Conservation (phyloP, 2,329 filamentous ascomycete species). For the Hirsutella minnesotensis region DNA sequence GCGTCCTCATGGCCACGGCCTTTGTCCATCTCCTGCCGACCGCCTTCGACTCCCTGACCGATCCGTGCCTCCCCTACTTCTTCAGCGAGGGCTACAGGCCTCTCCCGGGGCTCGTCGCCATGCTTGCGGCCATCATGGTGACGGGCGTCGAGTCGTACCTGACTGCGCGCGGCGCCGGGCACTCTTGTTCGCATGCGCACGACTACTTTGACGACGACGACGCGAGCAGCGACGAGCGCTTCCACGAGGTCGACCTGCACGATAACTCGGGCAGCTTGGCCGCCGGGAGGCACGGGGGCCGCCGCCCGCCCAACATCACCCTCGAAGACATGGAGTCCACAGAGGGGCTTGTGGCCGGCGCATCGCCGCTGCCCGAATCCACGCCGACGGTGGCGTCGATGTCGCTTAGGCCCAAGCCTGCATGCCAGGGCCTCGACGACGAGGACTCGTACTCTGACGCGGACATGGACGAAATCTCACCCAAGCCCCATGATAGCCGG, state of each 20-base stretch:
- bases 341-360: conserved; percentile 44
- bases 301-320: conserved; percentile 36
- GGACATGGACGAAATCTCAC: conserved; percentile 48
- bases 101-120: conserved; percentile 70
- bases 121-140: conserved; percentile 71
- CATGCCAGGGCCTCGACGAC: conserved; percentile 11
- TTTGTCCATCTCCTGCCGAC: conserved; percentile 68
- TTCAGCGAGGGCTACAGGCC: conserved; percentile 72
- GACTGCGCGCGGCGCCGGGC: conserved; percentile 54
- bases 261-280: conserved; percentile 20
- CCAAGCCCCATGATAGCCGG: background rate
- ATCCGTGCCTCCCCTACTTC: conserved; percentile 63
- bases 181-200: conserved; percentile 44
- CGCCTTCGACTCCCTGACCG: conserved; percentile 53
- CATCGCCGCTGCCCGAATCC: conserved; percentile 45
- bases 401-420: conserved; percentile 13
- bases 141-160: conserved; percentile 84
- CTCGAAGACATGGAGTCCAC: conserved; percentile 39
- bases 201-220: conserved; percentile 38
- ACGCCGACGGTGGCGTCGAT: conserved; percentile 24
- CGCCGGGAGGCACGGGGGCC: conserved; percentile 22
- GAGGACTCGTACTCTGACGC: conserved; percentile 41
- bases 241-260: conserved; percentile 11
- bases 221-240: conserved; percentile 22
- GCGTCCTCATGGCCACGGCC: conserved; percentile 75